Percentiles rank a stretch among this genome's conserved stretches.
These are phyloP conservation scores for grape (Vitis vinifera) DNA, from an alignment of 164 flowering plant genomes.

Conservation along the genomic window DNA sequence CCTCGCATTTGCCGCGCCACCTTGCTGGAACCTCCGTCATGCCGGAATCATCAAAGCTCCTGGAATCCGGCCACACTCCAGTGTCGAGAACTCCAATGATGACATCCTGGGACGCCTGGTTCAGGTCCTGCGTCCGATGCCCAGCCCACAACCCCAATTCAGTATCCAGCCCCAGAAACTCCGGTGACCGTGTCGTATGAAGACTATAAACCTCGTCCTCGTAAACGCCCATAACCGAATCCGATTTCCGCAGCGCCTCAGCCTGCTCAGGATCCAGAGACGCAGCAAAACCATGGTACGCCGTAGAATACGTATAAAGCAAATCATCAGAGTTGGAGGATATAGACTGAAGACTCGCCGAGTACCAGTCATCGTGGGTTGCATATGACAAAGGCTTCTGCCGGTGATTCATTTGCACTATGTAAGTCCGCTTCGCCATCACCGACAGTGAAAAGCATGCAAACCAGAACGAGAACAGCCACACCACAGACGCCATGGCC, in stretches of 20 bases:
- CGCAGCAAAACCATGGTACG: conserved; percentile 75
- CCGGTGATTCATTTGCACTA: conserved; percentile 59
- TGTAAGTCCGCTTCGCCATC: conserved; percentile 52
- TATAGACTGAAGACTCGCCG: conserved; percentile 46
- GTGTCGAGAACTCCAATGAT: conserved; percentile 81
- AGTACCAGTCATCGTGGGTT: conserved; percentile 70
- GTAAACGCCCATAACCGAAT: conserved; percentile 54
- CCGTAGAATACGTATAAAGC: conserved; percentile 54
- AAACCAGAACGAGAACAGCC: neutral
- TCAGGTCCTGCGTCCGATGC: conserved; percentile 28
- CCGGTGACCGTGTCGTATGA: conserved; percentile 79
- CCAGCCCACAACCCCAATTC: conserved; percentile 31
- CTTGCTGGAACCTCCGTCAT: conserved; percentile 55
- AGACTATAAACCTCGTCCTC: conserved; percentile 60
- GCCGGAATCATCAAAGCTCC: conserved; percentile 51
- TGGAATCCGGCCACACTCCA: conserved; percentile 83
- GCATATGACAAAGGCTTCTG: conserved; percentile 37
- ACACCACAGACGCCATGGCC: conserved; percentile 15
- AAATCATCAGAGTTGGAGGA: conserved; percentile 30
- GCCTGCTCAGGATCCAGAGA: conserved; percentile 47
- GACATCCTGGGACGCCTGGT: conserved; percentile 55
- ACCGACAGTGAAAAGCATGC: conserved; percentile 9
- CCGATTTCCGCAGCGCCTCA: conserved; percentile 43
- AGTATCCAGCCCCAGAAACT: conserved; percentile 55
- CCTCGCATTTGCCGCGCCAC: conserved; percentile 72